These are phyloP conservation scores for Lyophyllum shimeji DNA, from an alignment of 768 basidiomycete genomes.

Conservation along the genomic window DNA sequence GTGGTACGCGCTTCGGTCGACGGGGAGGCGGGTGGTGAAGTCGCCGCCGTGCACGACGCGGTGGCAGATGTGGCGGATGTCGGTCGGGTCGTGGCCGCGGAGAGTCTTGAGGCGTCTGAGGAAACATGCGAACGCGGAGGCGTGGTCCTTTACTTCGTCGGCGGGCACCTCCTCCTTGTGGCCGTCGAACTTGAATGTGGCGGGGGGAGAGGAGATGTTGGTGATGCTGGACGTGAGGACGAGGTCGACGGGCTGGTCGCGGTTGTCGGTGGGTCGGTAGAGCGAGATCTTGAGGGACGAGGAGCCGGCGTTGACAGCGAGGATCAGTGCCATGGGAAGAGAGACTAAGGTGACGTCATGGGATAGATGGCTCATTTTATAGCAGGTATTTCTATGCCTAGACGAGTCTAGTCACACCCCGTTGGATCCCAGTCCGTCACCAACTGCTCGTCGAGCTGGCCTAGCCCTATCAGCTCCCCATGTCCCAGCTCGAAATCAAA, in stretches of 20 bases:
- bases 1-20: conserved; percentile 66
- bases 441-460: conserved; percentile 55
- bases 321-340: conserved; percentile 38
- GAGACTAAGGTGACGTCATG: conserved; percentile 1
- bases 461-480: conserved; percentile 49
- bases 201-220: conserved; percentile 57
- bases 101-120: conserved; percentile 44
- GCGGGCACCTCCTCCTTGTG: conserved; percentile 32
- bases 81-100: conserved; percentile 42
- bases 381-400: background rate
- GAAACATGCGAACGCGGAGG: conserved; percentile 63
- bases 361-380: background rate
- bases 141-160: conserved; percentile 52
- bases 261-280: conserved; percentile 29
- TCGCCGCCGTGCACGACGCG: conserved; percentile 89
- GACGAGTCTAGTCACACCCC: conserved; percentile 21
- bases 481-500: conserved; percentile 60
- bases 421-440: conserved; percentile 46
- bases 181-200: conserved; percentile 45
- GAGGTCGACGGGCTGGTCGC: conserved; percentile 33
- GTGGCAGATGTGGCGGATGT: conserved; percentile 64
- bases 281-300: conserved; percentile 86
- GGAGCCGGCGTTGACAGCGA: conserved; percentile 79
- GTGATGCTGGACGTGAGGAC: conserved; percentile 52
- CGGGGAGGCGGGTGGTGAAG: conserved; percentile 65